Evolutionary conservation across 495 filamentous ascomycete genomes (phyloP), one percentile per base, ranked within the genome.

Genomic region (Aspergillus ostianus): DNA sequence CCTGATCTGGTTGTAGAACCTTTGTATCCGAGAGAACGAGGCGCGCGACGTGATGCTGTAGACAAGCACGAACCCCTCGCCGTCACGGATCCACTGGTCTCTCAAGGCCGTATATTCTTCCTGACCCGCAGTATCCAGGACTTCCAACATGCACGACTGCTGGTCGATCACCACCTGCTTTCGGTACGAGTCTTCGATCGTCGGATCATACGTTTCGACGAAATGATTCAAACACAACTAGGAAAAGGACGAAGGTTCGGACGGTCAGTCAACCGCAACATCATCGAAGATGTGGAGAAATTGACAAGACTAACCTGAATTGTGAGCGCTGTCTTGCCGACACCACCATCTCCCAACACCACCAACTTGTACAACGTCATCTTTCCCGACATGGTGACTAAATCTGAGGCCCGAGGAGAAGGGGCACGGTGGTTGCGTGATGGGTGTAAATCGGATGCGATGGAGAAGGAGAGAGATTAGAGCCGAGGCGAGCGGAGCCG

Each of bases 361-460:
- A 98, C 94, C 84, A 98, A 78, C 76, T 98, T 98, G 79, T 98
- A 97, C 71, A 97, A 79, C 68, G 92, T 96, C 93, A 97, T 96
- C 82, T 94, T 88, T 53, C 85, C 85, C 67, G 86, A 79, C 85
- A 89, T 89, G 68, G 54, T 61, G 75, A 70, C 60, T 61, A 58
- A 62, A 29, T 56, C 46, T 45, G 46, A 26, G 0, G 21, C 50
- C 21, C 17, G 17, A 21, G 50, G 26, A 8, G 3, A 6, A 52
- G 12, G 49, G 27, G 23, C 19, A 49, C 47, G 0, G 18, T 27
- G 50, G 27, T 10, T 17, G 50, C 21, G 50, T 27, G 23, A 29
- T 8, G 26, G 23, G 50, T 12, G 26, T 26, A 23, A 23, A 29
- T 52, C 21, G 50, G 15, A 27, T n/a, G 15, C 21, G 26, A 29